A percentile compares a stretch with the other conserved stretches of the same genome.
Evolutionary conservation across 2,329 filamentous ascomycete genomes (phyloP).

Genomic region (Drechmeria coniospora): DNA sequence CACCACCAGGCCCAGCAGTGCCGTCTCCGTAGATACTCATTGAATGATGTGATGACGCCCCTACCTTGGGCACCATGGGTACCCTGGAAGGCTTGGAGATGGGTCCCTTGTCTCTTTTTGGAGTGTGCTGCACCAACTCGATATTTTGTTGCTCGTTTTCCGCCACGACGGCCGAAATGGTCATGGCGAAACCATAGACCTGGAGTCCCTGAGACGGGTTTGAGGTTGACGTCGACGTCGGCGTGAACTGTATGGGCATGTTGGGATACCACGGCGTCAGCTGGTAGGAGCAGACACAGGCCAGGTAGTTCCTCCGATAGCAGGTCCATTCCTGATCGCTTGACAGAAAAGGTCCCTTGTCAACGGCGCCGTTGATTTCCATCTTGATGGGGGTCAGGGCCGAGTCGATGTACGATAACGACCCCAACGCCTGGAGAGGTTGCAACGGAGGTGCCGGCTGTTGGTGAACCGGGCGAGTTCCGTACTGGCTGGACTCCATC

Average conservation of each 20-base stretch:
- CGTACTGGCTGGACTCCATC: constrained; percentile 32
- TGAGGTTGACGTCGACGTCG: constrained; percentile 6
- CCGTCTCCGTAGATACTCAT: constrained; percentile 29
- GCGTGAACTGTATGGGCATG: constrained; percentile 35
- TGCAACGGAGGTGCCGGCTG: constrained; percentile 37
- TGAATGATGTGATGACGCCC: constrained; percentile 33
- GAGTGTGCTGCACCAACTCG: constrained; percentile 79
- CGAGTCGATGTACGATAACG: constrained; percentile 44
- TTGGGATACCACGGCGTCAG: constrained; percentile 41
- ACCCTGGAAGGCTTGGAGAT: constrained; percentile 57
- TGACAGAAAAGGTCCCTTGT: constrained; percentile 74
- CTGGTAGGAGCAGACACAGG: constrained; percentile 64
- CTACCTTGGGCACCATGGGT: constrained; percentile 50
- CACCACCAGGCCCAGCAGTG: constrained; percentile 9
- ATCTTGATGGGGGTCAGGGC: constrained; percentile 40
- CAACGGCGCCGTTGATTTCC: constrained; percentile 65
- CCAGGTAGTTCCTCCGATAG: constrained; percentile 84
- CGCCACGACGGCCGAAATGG: constrained; percentile 69
- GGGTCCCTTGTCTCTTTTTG: constrained; percentile 80
- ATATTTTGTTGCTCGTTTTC: constrained; percentile 61
- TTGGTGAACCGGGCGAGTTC: constrained; percentile 9
- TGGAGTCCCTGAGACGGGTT: constrained; percentile 34
- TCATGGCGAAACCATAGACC: constrained; percentile 66
- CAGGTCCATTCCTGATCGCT: constrained; percentile 74
- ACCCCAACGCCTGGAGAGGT: constrained; percentile 35